These are phyloP conservation scores for Trichophyton rubrum DNA, from an alignment of 2,329 filamentous ascomycete species.

Conservation along the genomic window DNA sequence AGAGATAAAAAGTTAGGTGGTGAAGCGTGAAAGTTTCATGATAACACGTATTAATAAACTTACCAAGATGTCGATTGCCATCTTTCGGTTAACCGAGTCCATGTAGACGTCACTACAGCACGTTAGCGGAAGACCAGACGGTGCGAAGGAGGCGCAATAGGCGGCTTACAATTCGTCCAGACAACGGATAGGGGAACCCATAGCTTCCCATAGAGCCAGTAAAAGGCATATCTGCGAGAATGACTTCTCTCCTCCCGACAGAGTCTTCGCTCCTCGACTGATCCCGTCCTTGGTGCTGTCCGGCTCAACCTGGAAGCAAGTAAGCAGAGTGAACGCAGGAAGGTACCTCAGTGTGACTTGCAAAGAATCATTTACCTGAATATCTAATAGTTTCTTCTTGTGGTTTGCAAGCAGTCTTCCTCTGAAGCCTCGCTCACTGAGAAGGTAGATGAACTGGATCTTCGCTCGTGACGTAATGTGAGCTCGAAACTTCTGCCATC, in stretches of 20 bases:
- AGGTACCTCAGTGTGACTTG: neutral
- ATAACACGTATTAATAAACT: slow-evolving; percentile 25
- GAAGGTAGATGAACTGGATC: slow-evolving; percentile 73
- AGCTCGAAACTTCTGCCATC: slow-evolving; percentile 71
- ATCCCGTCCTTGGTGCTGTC: slow-evolving; percentile 56
- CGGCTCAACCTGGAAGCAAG: slow-evolving; percentile 42
- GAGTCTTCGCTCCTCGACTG: slow-evolving; percentile 75
- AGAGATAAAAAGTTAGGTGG: neutral
- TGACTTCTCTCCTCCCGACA: slow-evolving; percentile 94
- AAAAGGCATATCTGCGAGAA: slow-evolving; percentile 94
- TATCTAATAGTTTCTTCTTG: slow-evolving; percentile 56
- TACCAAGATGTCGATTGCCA: slow-evolving; percentile 88
- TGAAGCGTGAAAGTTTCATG: neutral
- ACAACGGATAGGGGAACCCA: slow-evolving; percentile 89
- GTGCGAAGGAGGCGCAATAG: neutral
- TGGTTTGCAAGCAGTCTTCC: slow-evolving; percentile 73
- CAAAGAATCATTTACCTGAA: slow-evolving; percentile 45
- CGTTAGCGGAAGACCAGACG: slow-evolving; percentile 2
- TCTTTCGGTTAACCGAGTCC: slow-evolving; percentile 89
- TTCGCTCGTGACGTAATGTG: slow-evolving; percentile 77
- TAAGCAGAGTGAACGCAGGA: neutral
- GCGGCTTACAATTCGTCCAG: slow-evolving; percentile 69
- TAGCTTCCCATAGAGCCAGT: slow-evolving; percentile 90
- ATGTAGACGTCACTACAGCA: slow-evolving; percentile 74
- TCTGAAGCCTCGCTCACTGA: slow-evolving; percentile 80